These are phyloP conservation scores for Metarhizium guizhouense DNA, from an alignment of 2,329 filamentous ascomycete species.

Conservation along the genomic window DNA sequence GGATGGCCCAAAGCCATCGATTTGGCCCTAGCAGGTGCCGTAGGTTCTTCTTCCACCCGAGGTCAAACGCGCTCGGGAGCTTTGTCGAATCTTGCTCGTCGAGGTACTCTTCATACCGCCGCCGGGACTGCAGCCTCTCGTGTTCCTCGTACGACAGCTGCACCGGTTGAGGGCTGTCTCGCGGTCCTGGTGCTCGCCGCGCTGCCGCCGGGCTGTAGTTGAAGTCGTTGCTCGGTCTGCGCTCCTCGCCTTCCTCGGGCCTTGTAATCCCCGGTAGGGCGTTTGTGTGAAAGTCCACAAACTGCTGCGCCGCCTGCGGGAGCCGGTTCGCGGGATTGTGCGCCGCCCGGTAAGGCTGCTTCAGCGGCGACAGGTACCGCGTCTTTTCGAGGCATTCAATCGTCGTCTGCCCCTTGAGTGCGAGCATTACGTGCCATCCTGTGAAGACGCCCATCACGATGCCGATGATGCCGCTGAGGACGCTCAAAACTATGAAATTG, in stretches of 20 bases:
- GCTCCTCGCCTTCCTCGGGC: slow-evolving; percentile 70
- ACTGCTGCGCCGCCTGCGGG: slow-evolving; percentile 55
- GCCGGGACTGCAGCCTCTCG: slow-evolving; percentile 44
- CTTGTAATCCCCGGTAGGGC: slow-evolving; percentile 70
- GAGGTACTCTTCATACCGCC: slow-evolving; percentile 62
- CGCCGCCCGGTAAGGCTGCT: slow-evolving; percentile 57
- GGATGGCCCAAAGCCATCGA: slow-evolving; percentile 67
- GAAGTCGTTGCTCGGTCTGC: slow-evolving; percentile 18
- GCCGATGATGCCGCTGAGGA: slow-evolving; percentile 84
- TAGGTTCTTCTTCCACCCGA: slow-evolving; percentile 75
- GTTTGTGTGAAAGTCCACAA: slow-evolving; percentile 76
- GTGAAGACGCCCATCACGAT: slow-evolving; percentile 86
- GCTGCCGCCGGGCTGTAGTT: slow-evolving; percentile 1
- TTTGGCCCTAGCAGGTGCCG: slow-evolving; percentile 70
- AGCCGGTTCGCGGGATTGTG: slow-evolving; percentile 42
- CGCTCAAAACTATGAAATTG: slow-evolving; percentile 81
- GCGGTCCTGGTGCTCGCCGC: slow-evolving; percentile 8
- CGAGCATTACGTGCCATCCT: slow-evolving; percentile 81
- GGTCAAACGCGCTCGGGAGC: slow-evolving; percentile 87
- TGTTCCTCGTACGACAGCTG: slow-evolving; percentile 45
- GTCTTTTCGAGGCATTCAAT: slow-evolving; percentile 97
- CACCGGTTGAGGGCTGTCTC: slow-evolving; percentile 24
- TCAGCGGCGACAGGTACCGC: slow-evolving; percentile 75
- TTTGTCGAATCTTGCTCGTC: slow-evolving; percentile 83
- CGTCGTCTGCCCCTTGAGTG: slow-evolving; percentile 73